Evolutionary conservation across 257 asterid genomes (phyloP).

Genomic region (Solanum dulcamara): DNA sequence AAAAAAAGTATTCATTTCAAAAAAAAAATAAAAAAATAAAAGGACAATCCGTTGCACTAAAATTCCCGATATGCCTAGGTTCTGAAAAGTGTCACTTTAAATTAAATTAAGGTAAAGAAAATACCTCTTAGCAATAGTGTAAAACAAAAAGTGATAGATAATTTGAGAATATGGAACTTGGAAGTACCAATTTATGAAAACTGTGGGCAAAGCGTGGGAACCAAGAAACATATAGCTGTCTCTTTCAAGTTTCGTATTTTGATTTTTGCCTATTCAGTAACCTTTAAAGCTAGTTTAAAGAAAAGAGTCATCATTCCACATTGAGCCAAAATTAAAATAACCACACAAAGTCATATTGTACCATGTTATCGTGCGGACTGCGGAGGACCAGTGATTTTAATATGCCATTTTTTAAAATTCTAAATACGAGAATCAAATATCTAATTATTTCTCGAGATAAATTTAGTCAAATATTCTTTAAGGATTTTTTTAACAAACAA

Average conservation of each 20-base stretch:
- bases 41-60: too few species aligned
- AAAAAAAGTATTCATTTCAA: too few species aligned
- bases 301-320: background rate
- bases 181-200: background rate
- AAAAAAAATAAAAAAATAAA: too few species aligned
- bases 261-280: background rate
- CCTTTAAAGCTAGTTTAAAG: background rate
- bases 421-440: background rate
- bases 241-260: background rate
- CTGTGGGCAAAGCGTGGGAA: background rate
- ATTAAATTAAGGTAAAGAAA: too few species aligned
- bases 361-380: background rate
- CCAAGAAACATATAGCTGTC: background rate
- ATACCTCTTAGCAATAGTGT: too few species aligned
- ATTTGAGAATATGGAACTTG: too few species aligned
- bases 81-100: too few species aligned
- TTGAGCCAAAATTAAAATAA: background rate
- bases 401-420: background rate
- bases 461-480: background rate
- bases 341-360: background rate
- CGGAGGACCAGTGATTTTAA: background rate
- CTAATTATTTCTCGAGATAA: background rate
- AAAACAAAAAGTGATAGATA: too few species aligned
- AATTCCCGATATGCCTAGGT: too few species aligned
- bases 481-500: background rate